Conservation (phyloP, 208 protist genomes). For the Trypanosoma scelopori region DNA sequence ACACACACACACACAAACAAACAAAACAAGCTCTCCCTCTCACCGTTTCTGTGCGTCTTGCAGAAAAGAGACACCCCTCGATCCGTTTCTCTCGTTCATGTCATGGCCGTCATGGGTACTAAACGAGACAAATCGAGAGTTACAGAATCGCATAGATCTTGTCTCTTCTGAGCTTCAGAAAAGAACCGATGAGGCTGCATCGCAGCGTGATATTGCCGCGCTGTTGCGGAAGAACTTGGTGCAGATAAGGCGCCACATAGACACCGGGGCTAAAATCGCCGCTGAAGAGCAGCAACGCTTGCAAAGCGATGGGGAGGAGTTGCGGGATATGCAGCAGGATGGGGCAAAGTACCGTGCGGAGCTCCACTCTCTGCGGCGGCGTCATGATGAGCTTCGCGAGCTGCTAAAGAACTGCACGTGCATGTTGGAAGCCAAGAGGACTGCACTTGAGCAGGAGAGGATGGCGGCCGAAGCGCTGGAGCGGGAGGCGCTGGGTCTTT, state of each 20-base stretch:
- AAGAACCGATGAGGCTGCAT: slow-evolving; percentile 31
- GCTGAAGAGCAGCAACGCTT: slow-evolving; percentile 20
- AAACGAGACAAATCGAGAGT: slow-evolving; percentile 56
- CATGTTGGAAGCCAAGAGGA: neutral
- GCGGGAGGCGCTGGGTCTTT: slow-evolving; percentile 5
- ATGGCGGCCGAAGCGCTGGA: slow-evolving; percentile 2
- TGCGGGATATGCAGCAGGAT: slow-evolving; percentile 25
- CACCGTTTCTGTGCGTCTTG: neutral
- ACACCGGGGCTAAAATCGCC: slow-evolving; percentile 7
- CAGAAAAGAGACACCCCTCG: slow-evolving; percentile 2
- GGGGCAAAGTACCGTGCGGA: slow-evolving; percentile 14
- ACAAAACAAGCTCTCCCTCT: neutral
- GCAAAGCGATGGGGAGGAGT: slow-evolving; percentile 30
- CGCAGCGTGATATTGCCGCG: slow-evolving; percentile 35
- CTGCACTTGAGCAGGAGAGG: slow-evolving; percentile 7
- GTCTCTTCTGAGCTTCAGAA: slow-evolving; percentile 28
- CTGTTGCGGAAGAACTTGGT: slow-evolving; percentile 38
- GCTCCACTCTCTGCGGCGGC: slow-evolving; percentile 12
- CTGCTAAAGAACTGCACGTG: neutral
- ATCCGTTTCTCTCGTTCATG: slow-evolving; percentile 28
- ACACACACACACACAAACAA: too few species aligned
- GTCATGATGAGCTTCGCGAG: slow-evolving; percentile 28
- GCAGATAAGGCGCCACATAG: slow-evolving; percentile 35
- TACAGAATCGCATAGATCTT: slow-evolving; percentile 29
- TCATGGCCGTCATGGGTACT: slow-evolving; percentile 65